These are phyloP conservation scores for Fibroporia radiculosa DNA, from an alignment of 768 basidiomycete genomes.

Conservation along the genomic window DNA sequence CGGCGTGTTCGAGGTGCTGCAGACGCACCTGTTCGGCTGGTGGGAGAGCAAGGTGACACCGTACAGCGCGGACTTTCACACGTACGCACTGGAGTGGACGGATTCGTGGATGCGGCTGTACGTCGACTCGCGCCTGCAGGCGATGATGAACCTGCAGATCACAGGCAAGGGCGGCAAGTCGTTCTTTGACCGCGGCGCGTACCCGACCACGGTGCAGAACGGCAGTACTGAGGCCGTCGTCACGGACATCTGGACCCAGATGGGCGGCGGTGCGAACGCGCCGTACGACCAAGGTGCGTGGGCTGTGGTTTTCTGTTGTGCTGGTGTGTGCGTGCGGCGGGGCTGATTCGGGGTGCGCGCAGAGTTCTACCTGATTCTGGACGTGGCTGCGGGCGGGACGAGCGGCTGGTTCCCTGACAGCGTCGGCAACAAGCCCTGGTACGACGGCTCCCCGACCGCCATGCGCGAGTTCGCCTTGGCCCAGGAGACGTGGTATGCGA, in stretches of 20 bases:
- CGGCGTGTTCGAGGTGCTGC: conserved; percentile 42
- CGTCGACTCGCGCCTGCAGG: conserved; percentile 38
- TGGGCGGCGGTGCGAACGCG: conserved; percentile 37
- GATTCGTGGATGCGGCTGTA: conserved; percentile 46
- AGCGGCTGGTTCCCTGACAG: conserved; percentile 60
- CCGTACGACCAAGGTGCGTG: conserved; percentile 47
- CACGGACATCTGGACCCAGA: conserved; percentile 41
- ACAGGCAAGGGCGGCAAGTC: conserved; percentile 33
- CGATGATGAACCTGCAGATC: conserved; percentile 44
- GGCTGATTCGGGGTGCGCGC: conserved; percentile 9
- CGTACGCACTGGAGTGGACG: conserved; percentile 55
- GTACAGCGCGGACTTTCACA: conserved; percentile 43
- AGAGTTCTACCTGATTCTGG: conserved; percentile 79
- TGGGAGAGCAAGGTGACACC: conserved; percentile 35
- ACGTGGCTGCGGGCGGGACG: conserved; percentile 75
- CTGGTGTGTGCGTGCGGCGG: background rate
- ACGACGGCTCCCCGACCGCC: conserved; percentile 52
- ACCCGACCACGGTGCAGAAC: conserved; percentile 43
- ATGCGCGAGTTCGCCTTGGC: conserved; percentile 63
- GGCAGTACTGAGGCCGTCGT: conserved; percentile 32
- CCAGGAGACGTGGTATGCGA: conserved; percentile 61
- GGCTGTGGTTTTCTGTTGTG: conserved; percentile 4
- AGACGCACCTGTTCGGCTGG: conserved; percentile 37
- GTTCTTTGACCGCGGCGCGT: conserved; percentile 46
- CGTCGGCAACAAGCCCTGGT: conserved; percentile 63